Base-by-base conservation (phyloP, 176 grass and related monocot species). In the Tillandsia leiboldiana region DNA sequence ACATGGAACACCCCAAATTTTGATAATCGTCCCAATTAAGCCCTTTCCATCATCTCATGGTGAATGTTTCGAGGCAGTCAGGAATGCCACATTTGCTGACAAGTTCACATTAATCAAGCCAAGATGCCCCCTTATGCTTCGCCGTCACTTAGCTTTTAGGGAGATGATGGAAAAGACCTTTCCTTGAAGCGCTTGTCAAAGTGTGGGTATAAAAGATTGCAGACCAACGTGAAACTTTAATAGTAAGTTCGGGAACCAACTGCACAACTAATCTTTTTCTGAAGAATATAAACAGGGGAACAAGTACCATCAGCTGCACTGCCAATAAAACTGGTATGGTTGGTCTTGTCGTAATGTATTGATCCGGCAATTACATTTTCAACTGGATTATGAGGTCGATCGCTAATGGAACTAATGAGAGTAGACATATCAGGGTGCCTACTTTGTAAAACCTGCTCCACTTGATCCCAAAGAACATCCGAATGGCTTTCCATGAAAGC, bases 371-470 rank as follows among this genome's bases (percentile, higher is more conserved):
- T 75, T 77, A 91, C 78, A 77, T 79, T 91, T 56, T 88, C 91
- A 80, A 91, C 80, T 57, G 74, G 65, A 83, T 78, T 83, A 75
- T 87, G 78, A 65, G 81, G 73, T 73, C 65, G 47, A 22, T 84
- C 74, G 72, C 78, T 83, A 57, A 66, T 70, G 61, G 63, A 57
- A 73, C 79, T 51, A 54, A 79, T 74, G 64, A 89, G 73, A 78
- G 81, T 63, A 65, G 85, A 69, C 62, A 88, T 84, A 66, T 87
- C 85, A 28, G 83, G 78, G 51, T 72, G 48, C 27, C 83, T 87
- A 67, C 74, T 81, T 86, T 80, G 81, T 57, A 91, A 64, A 87
- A 73, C 78, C 79, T 85, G 88, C 63, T 89, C 85, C 49, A 88
- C 65, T 70, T 91, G 88, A 91, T 88, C 76, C 83, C 83, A 86